Base-by-base conservation (phyloP, 2,329 filamentous ascomycete species). In the Pseudogymnoascus sp. region DNA sequence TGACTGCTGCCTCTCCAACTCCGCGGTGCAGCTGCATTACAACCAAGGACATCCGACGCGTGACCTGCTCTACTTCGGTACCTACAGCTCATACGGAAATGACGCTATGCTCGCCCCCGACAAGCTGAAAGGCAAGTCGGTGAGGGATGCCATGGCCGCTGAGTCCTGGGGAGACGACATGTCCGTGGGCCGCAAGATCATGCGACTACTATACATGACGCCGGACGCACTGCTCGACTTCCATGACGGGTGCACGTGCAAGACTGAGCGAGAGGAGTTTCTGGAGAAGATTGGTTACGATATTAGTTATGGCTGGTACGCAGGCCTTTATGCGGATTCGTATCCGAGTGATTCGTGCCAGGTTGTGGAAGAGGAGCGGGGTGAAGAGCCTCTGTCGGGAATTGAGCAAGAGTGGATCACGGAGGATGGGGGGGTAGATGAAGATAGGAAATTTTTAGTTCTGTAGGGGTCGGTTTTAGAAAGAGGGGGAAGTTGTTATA, bases 1-100 rank as follows among this genome's bases (percentile, higher is more conserved):
- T 3, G 60, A 62, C 42, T 64, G 72, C 6, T 73, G 70, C 36
- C 71, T 71, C 2, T 72, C 70, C 1, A 69, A 71, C 56, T 66
- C 67, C 4, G 66, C 69, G 3, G 64, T 73, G 11, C 67, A 68
- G 61, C 65, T 70, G n/a, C 67, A 68, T 2, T 69, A 71, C 60
- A 66, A 65, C 1, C 64, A 68, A 12, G 28, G 25, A 4, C 40
- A 34, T 23, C 61, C 61, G 6, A 46, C 38, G 9, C 36, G 40
- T 6, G 42, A 42, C 16, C 37, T 38, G 40, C 60, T 63, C 9
- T 61, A 61, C 18, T 63, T 63, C 16, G 53, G 56, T 16, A 63
- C 34, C 37, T 61, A 40, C 60, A 46, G 34, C 43, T 62, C 23
- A 9, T 56, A 36, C 1, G 49, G 16, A 5, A 34, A 56, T 36